Evolutionary conservation across 208 protist genomes (phyloP), one percentile per base, ranked within the genome.

Genomic region (Leishmania aethiopica): DNA sequence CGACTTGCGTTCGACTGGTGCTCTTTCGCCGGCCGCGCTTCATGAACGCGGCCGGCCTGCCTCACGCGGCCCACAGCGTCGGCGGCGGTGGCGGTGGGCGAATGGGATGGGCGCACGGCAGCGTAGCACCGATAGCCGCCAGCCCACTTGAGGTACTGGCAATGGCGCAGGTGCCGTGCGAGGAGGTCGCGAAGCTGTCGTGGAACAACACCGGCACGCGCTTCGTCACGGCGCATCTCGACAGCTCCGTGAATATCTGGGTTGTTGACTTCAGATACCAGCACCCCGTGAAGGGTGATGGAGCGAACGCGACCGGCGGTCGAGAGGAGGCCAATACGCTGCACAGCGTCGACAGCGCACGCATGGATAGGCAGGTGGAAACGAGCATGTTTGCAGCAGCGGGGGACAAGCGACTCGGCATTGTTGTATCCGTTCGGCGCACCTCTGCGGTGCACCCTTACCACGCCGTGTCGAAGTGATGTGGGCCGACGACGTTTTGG

Each of bases 201-300:
- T 97, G 95, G 93, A 96, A 96, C 77, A 88, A 88, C 49, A 93
- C 91, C 22, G 93, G 93, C 22, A 96, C 92, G 13, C 90, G 93
- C 77, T 94, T 97, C 73, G 86, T 94, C 37, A 96, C 95, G 8
- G 87, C 92, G 45, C 95, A 97, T 82, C 86, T 88, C 6, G 93
- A 96, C 84, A 91, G 93, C 75, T 75, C 88, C 8, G 86, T 96
- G 53, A 86, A 92, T 79, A 83, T 90, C 42, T 97, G 93, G 94
- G 79, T 87, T 13, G 70, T 97, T 17, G 78, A 88, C 60, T 84
- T 95, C 13, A 84, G 84, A 10, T 93, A 94, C 78, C 83, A 78
- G 78, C 78, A 82, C 47, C 42, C 66, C 45, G 22, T 60, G 19
- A 77, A 64, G 53, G 45, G 22, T 62, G 75, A 47, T 13, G 51